These are phyloP conservation scores for Xylaria sp. DNA, from an alignment of 2,329 filamentous ascomycete genomes.

Conservation along the genomic window DNA sequence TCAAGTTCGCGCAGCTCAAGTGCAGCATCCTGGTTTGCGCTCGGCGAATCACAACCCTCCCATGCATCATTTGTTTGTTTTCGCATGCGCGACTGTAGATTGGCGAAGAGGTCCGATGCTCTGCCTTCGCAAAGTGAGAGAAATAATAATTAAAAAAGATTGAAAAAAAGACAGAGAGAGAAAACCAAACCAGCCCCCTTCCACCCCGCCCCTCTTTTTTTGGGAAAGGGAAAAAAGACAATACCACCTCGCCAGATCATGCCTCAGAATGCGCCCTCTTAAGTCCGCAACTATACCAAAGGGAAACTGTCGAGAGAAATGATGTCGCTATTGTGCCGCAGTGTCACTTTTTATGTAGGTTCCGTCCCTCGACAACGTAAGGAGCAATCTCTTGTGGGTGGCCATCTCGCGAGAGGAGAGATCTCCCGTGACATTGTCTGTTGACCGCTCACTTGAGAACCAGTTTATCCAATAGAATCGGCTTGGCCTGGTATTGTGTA, in stretches of 20 bases:
- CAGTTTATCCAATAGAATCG: slow-evolving; percentile 23
- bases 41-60: slow-evolving; percentile 28
- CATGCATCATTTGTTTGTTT: slow-evolving; percentile 27
- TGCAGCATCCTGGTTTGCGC: slow-evolving; percentile 26
- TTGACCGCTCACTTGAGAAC: slow-evolving; percentile 28
- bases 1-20: slow-evolving; percentile 26
- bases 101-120: slow-evolving; percentile 12
- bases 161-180: not conserved
- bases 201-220: not conserved
- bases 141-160: too few species aligned
- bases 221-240: not conserved
- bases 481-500: slow-evolving; percentile 16
- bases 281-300: slow-evolving; percentile 12
- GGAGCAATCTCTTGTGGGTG: slow-evolving; percentile 6
- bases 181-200: not conserved
- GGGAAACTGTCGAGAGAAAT: slow-evolving; percentile 1
- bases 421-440: slow-evolving; percentile 11
- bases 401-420: not conserved
- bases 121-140: slow-evolving; percentile 3
- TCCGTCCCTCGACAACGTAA: slow-evolving; percentile 5
- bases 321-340: slow-evolving; percentile 4
- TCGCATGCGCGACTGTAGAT: slow-evolving; percentile 18
- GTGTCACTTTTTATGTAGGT: slow-evolving; percentile 5
- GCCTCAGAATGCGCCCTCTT: slow-evolving; percentile 9
- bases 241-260: slow-evolving; percentile 6